Base-by-base conservation (phyloP, 495 filamentous ascomycete species). In the Bryoglossum gracile region DNA sequence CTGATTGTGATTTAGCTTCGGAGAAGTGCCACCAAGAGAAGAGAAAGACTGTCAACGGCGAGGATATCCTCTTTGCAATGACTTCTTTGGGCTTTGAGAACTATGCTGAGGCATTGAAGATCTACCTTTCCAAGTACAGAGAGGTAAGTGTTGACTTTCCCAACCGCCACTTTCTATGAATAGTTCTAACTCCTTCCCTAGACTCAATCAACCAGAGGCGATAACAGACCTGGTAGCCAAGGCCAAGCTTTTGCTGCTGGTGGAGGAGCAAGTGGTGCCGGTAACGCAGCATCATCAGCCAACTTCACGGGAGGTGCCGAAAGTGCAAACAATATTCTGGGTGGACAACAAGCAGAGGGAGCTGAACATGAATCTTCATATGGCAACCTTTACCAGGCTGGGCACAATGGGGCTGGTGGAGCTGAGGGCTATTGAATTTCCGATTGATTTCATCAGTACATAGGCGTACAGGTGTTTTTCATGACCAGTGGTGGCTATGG, bases 21-120 rank as follows among this genome's bases (percentile, higher is more conserved):
- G 92, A 98, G 68, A 98, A 98, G 69, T 98, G 92, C 62, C 92
- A 96, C 61, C 94, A 96, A 65, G 92, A 98, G 65, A 98, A 98
- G 76, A 79, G 92, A 53, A 98, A 98, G 69, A 98, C 92, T 0
- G 92, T 98, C 51, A 98, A 98, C 59, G 92, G 92, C 48, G 92
- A 98, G 67, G 92, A 98, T 63, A 98, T 98, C 50, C 68, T 98
- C 28, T 97, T 96, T 63, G 92, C 92, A 40, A 98, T 98, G 92
- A 97, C 91, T 30, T 97, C 92, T 17, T 80, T 97, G 43, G 92
- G 92, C 3, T 98, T 98, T 65, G 92, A 98, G 72, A 98, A 98
- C 72, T 98, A 98, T 60, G 83, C 89, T 30, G 92, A 98, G 64
- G 92, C 92, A 18, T 75, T 98, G 39, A 97, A 97, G 70, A 96